phyloP scores from a whole-genome alignment of 202 grass and related monocot genomes.

The Digitaria exilis region DNA sequence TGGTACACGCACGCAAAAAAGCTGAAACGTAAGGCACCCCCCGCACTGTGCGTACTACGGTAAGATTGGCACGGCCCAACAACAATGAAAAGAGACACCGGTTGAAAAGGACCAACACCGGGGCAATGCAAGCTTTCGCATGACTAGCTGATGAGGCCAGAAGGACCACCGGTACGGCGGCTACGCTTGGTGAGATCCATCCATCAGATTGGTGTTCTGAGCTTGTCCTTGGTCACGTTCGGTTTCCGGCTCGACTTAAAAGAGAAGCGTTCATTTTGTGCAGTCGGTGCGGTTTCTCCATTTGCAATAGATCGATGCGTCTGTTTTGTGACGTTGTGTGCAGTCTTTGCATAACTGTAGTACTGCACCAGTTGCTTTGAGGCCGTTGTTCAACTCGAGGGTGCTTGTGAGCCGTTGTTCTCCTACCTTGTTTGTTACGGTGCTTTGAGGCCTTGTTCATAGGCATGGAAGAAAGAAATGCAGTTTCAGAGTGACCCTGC shows the following conservation, averaged over 20 bases:
- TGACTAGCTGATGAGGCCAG: neutral
- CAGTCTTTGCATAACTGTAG: too few species aligned
- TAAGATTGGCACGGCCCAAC: constrained; percentile 3
- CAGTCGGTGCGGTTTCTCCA: neutral
- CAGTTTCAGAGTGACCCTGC: neutral
- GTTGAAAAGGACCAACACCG: constrained; percentile 23
- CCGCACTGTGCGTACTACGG: neutral
- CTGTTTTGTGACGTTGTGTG: too few species aligned
- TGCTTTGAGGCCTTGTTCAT: too few species aligned
- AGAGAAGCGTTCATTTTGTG: neutral
- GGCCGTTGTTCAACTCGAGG: too few species aligned
- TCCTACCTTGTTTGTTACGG: too few species aligned
- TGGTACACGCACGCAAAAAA: too few species aligned
- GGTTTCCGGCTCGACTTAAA: neutral
- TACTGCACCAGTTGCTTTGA: too few species aligned
- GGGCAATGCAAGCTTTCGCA: neutral
- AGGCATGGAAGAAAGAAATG: too few species aligned
- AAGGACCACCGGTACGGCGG: neutral
- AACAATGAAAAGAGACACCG: neutral
- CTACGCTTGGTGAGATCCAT: neutral
- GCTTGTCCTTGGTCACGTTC: neutral
- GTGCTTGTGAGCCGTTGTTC: too few species aligned
- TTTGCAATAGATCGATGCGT: too few species aligned
- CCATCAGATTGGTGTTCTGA: neutral
- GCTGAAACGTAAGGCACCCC: neutral